Evolutionary conservation across 345 rosid species (phyloP).

Genomic region (Draba incana): DNA sequence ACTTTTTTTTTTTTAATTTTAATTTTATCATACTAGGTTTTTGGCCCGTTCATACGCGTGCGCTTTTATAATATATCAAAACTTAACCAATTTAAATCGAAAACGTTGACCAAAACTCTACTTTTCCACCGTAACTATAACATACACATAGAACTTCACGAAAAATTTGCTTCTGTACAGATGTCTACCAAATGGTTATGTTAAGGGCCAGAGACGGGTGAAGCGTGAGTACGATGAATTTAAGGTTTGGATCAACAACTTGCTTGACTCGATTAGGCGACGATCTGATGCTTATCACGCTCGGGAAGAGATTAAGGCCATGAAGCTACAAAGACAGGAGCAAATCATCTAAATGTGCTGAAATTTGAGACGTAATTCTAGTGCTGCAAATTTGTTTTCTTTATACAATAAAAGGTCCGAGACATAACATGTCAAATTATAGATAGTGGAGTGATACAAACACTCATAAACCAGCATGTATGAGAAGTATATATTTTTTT

Average conservation of each 20-base stretch:
- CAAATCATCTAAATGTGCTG: slow-evolving; percentile 2
- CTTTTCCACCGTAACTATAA: no score
- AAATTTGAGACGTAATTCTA: slow-evolving; percentile 17
- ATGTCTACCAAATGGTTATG: no score
- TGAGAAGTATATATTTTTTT: slow-evolving; percentile 20
- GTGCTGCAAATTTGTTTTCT: background rate
- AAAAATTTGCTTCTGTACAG: no score
- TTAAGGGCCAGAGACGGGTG: slow-evolving; percentile 88
- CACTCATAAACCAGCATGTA: no score
- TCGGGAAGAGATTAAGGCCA: slow-evolving; percentile 93
- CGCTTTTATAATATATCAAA: no score
- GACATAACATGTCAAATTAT: slow-evolving; percentile 31
- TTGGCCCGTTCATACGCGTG: no score
- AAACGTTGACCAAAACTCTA: no score
- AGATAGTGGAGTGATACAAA: slow-evolving; percentile 41
- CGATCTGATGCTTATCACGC: slow-evolving; percentile 98
- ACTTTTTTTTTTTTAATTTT: no score
- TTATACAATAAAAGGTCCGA: background rate
- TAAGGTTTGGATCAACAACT: slow-evolving; percentile 87
- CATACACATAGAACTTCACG: no score
- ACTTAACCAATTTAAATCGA: no score
- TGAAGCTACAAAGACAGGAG: slow-evolving; percentile 84
- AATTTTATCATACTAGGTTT: no score
- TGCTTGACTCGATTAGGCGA: slow-evolving; percentile 92
- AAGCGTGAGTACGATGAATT: slow-evolving; percentile 99